phyloP scores from a whole-genome alignment of 164 flowering plant genomes.

The Tinospora cordifolia region DNA sequence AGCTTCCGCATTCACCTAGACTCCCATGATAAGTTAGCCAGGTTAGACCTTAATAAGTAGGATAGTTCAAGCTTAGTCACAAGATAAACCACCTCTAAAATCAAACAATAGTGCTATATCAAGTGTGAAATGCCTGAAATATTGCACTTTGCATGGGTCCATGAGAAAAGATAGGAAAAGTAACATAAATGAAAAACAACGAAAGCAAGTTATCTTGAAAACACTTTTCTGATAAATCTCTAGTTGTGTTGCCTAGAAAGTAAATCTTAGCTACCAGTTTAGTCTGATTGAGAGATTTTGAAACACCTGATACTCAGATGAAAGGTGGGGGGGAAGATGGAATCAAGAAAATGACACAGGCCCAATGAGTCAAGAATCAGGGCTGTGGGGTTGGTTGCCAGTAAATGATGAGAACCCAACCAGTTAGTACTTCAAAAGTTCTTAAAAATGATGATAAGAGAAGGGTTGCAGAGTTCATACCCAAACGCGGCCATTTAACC shows the following conservation, averaged over 20 bases:
- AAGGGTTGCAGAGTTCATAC: conserved; percentile 31
- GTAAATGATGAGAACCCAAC: not conserved
- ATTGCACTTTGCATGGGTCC: too few species aligned
- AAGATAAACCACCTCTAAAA: not conserved
- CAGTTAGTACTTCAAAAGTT: not conserved
- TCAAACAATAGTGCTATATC: too few species aligned
- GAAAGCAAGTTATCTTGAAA: too few species aligned
- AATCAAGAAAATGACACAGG: not conserved
- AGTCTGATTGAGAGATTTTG: not conserved
- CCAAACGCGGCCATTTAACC: conserved; percentile 96
- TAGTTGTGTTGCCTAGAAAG: too few species aligned
- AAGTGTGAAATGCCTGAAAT: too few species aligned
- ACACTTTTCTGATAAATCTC: too few species aligned
- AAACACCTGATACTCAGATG: not conserved
- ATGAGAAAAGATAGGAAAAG: too few species aligned
- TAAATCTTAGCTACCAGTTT: too few species aligned
- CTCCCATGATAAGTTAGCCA: not conserved
- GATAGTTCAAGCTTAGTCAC: not conserved
- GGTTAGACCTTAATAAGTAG: not conserved
- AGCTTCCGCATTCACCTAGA: conserved; percentile 68
- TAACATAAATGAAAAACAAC: too few species aligned
- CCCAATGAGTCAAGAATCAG: not conserved
- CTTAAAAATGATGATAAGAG: not conserved
- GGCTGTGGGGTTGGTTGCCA: not conserved
- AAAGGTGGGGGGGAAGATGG: not conserved